phyloP scores from a whole-genome alignment of 1,284 basidiomycete genomes.

The Pterulicium gracile region DNA sequence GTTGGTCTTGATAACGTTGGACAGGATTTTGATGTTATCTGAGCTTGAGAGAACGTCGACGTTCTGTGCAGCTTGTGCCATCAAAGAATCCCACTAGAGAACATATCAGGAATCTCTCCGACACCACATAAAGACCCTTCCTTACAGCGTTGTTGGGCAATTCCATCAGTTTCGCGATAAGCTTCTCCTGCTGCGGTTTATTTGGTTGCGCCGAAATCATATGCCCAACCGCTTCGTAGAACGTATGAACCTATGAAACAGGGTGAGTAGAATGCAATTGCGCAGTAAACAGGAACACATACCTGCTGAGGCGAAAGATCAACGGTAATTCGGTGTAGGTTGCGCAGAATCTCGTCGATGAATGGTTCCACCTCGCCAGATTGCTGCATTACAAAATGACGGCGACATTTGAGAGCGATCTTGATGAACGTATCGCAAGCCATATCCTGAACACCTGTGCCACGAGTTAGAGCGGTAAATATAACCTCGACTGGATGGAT shows the following conservation, averaged over 20 bases:
- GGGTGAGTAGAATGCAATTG: slow-evolving; percentile 8
- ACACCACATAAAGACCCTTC: slow-evolving; percentile 9
- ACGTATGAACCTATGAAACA: slow-evolving; percentile 73
- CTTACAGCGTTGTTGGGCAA: slow-evolving; percentile 90
- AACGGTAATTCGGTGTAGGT: slow-evolving; percentile 89
- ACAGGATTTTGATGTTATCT: slow-evolving; percentile 96
- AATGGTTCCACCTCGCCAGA: slow-evolving; percentile 96
- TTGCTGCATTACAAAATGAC: slow-evolving; percentile 99
- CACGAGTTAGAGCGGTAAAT: slow-evolving; percentile 2
- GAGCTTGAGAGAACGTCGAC: slow-evolving; percentile 86
- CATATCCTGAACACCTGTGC: slow-evolving; percentile 97
- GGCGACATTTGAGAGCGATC: slow-evolving; percentile 96
- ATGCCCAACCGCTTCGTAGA: slow-evolving; percentile 97
- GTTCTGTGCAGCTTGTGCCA: slow-evolving; percentile 91
- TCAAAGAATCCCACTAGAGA: slow-evolving; percentile 87
- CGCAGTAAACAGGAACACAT: slow-evolving; percentile 9
- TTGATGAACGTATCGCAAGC: slow-evolving; percentile 99
- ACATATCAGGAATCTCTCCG: slow-evolving; percentile 4
- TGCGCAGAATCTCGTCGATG: slow-evolving; percentile 93
- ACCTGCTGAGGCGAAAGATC: slow-evolving; percentile 93
- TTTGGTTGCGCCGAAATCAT: slow-evolving; percentile 99
- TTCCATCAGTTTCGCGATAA: slow-evolving; percentile 95
- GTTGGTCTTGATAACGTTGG: slow-evolving; percentile 98
- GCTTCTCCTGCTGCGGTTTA: slow-evolving; percentile 91
- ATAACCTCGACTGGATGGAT: slow-evolving; percentile 3